Base-by-base conservation (phyloP, 129 eudicot genomes). In the Lactuca saligna region DNA sequence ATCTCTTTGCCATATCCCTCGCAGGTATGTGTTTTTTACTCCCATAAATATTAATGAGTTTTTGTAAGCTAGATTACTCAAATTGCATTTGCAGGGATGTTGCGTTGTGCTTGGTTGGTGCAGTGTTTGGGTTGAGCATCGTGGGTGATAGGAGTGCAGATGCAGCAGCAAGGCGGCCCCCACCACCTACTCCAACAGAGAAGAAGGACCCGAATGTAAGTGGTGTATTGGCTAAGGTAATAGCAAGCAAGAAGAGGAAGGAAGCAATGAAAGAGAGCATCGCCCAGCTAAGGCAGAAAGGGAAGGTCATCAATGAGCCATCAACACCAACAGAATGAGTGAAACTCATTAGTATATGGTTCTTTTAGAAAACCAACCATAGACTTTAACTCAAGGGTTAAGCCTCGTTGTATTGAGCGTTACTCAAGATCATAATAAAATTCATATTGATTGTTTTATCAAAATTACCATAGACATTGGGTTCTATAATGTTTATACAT, bases 221-320 rank as follows among this genome's bases (percentile, higher is more conserved):
- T 62, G 98, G 85, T 4, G 73, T 78, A 14, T 12, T 70, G 67
- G 98, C 98, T 41, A 92, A 92, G 68, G 80, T 88, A 25, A 25
- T 92, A 11, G 98, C 98, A 6, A 92, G 98, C 78, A 92, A 84
- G 79, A 92, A 82, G 80, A 84, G 98, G 77, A 92, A 92, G 80
- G 98, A 92, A 75, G 98, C 95, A 35, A 76, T 92, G 98, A 92
- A 88, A 82, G 81, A 88, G 46, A 72, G 75, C 37, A 67, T 84
- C 14, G 88, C 91, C 42, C 75, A 86, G 74, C 75, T 84, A 32
- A 86, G 80, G 75, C 91, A 86, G 39, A 82, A 70, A 64, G 98
- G 98, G 66, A 88, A 86, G 72, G 13, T 51, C 56, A 34, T 87
- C 59, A 38, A 17, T 15, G 54, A 70, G 33, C 35, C 79, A 72